Percentiles rank a stretch among this genome's conserved stretches.
Evolutionary conservation across 1,284 basidiomycete species (phyloP).

Genomic region (Marasmius fiardii): DNA sequence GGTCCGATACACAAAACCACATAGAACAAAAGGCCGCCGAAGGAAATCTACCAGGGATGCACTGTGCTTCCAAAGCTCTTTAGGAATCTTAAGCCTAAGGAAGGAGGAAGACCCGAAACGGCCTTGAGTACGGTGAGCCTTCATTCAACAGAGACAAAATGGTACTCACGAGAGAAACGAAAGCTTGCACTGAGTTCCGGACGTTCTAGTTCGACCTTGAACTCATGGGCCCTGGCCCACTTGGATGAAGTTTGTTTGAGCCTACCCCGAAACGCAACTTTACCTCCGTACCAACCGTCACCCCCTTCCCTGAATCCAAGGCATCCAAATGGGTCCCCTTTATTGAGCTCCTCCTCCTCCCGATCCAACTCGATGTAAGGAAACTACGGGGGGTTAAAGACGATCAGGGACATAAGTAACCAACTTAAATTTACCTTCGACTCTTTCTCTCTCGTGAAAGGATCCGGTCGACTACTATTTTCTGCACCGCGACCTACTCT

Average conservation of each 20-base stretch:
- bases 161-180: slow-evolving; percentile 31
- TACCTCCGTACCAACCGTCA: slow-evolving; percentile 41
- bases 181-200: slow-evolving; percentile 39
- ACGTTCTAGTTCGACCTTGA: slow-evolving; percentile 32
- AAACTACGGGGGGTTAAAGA: slow-evolving; percentile 24
- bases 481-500: not conserved
- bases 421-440: slow-evolving; percentile 28
- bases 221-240: slow-evolving; percentile 13
- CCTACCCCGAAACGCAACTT: slow-evolving; percentile 37
- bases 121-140: not conserved
- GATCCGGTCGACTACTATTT: not conserved
- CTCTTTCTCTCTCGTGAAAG: slow-evolving; percentile 33
- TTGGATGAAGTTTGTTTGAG: slow-evolving; percentile 16
- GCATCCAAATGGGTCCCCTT: slow-evolving; percentile 23
- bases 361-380: slow-evolving; percentile 44
- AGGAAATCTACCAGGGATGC: slow-evolving; percentile 29
- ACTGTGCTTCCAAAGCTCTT: slow-evolving; percentile 20
- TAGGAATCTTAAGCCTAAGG: slow-evolving; percentile 35
- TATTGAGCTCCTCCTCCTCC: slow-evolving; percentile 31
- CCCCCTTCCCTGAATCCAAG: slow-evolving; percentile 30
- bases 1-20: slow-evolving; percentile 38
- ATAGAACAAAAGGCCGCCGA: slow-evolving; percentile 35
- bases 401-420: not conserved
- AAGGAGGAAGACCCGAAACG: slow-evolving; percentile 44
- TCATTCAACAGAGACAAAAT: not conserved